phyloP scores from a whole-genome alignment of 208 protist species.

The Crithidia bombi region DNA sequence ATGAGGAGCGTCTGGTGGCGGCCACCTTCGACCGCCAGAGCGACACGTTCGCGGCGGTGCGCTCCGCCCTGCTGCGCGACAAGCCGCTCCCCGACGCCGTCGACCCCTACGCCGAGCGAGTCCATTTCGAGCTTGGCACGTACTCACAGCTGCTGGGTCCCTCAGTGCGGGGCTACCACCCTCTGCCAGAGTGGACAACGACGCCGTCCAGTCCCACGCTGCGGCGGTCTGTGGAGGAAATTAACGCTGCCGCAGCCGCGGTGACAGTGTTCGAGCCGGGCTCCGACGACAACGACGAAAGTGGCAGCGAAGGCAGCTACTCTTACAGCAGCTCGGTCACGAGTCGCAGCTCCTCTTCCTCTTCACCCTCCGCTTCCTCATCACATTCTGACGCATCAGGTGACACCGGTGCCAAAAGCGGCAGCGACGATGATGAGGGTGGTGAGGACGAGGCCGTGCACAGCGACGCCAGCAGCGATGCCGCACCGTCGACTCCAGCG shows the following conservation, averaged over 20 bases:
- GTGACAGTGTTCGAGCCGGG: constrained; percentile 25
- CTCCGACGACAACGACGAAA: constrained; percentile 12
- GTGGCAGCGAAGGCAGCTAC: constrained; percentile 19
- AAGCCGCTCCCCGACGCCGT: constrained; percentile 52
- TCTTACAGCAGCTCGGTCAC: background rate
- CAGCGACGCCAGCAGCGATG: too few relatives aligned
- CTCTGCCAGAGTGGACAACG: constrained; percentile 60
- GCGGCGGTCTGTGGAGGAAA: constrained; percentile 35
- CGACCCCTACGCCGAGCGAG: constrained; percentile 50
- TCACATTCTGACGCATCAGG: constrained; percentile 25
- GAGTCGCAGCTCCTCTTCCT: constrained; percentile 4
- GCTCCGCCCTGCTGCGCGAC: constrained; percentile 51
- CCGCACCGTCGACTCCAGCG: background rate
- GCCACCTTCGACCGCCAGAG: constrained; percentile 54
- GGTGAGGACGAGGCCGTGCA: background rate
- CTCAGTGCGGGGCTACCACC: constrained; percentile 44
- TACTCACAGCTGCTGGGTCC: constrained; percentile 64
- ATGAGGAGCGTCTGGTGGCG: constrained; percentile 63
- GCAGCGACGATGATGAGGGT: background rate
- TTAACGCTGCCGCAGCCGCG: constrained; percentile 18
- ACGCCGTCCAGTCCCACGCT: constrained; percentile 39
- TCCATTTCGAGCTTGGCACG: constrained; percentile 60
- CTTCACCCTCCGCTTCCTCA: background rate
- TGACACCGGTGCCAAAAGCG: constrained; percentile 1
- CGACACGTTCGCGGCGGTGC: constrained; percentile 50